Conservation (phyloP, 495 filamentous ascomycete species). For the Penicillium ochrochloron region DNA sequence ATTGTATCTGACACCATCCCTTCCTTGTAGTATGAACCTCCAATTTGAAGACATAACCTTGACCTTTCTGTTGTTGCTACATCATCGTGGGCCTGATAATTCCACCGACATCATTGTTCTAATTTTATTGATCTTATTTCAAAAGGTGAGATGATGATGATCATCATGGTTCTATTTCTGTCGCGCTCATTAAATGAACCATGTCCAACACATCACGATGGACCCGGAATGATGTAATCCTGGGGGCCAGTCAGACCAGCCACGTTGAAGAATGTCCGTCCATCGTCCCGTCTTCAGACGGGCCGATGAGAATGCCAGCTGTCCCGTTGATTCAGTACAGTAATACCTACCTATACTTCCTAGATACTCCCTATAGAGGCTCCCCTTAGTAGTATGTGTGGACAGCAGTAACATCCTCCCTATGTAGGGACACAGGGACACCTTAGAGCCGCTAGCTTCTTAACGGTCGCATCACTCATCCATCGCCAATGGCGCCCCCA, state of each 20-base stretch:
- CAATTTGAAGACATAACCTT: too few species aligned
- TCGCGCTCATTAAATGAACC: neutral
- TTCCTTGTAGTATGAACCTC: too few species aligned
- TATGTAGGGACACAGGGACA: neutral
- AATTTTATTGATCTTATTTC: too few species aligned
- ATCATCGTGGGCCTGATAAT: neutral
- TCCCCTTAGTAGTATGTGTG: neutral
- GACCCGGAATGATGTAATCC: constrained; percentile 16
- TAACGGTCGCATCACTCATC: neutral
- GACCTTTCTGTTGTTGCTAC: neutral
- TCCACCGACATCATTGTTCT: neutral
- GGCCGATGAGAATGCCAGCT: constrained; percentile 1
- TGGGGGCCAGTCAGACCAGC: constrained; percentile 4
- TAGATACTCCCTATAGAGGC: neutral
- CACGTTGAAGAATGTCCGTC: constrained; percentile 11
- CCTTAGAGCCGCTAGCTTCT: neutral
- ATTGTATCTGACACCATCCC: too few species aligned
- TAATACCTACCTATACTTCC: neutral
- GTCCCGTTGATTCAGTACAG: neutral
- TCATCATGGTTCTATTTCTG: neutral
- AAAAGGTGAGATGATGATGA: neutral
- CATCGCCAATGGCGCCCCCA: neutral
- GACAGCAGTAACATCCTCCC: neutral
- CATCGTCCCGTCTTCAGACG: neutral
- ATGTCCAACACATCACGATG: neutral